Evolutionary conservation across 1,284 basidiomycete genomes (phyloP).

Genomic region (Exsudoporus floridanus): DNA sequence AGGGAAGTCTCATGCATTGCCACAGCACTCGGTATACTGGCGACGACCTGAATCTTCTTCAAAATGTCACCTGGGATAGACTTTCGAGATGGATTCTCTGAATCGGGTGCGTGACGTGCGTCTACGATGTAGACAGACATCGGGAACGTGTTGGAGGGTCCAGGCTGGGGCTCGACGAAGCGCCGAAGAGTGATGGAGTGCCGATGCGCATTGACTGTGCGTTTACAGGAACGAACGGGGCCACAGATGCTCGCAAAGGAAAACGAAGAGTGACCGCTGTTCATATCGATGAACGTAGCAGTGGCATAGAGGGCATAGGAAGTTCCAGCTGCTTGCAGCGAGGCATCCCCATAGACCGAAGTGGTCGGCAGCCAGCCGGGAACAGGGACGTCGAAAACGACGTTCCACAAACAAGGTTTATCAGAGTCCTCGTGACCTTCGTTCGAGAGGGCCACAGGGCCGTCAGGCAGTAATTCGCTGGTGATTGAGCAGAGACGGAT

Average conservation of each 20-base stretch:
- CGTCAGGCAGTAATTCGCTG: constrained; percentile 54
- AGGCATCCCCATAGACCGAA: constrained; percentile 45
- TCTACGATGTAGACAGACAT: constrained; percentile 31
- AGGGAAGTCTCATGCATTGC: constrained; percentile 46
- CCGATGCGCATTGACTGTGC: constrained; percentile 38
- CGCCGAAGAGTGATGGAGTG: constrained; percentile 45
- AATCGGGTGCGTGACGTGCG: constrained; percentile 14
- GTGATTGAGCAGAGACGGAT: constrained; percentile 65
- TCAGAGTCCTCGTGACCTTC: constrained; percentile 55
- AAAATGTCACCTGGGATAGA: constrained; percentile 53
- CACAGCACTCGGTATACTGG: constrained; percentile 56
- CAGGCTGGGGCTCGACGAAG: constrained; percentile 41
- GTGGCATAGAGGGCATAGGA: constrained; percentile 68
- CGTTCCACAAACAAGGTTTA: constrained; percentile 61
- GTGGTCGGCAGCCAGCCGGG: constrained; percentile 77
- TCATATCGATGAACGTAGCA: constrained; percentile 52
- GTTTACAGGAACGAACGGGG: constrained; percentile 44
- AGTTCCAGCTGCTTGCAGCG: constrained; percentile 47
- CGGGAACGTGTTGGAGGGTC: constrained; percentile 24
- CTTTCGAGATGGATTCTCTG: constrained; percentile 6
- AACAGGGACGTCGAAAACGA: constrained; percentile 67
- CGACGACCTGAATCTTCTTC: constrained; percentile 59
- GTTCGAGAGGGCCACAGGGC: constrained; percentile 59
- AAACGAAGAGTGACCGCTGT: constrained; percentile 41
- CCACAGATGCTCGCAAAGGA: constrained; percentile 50